Conservation (phyloP, 805 yeast genomes). For the Candida rishiriensis region DNA sequence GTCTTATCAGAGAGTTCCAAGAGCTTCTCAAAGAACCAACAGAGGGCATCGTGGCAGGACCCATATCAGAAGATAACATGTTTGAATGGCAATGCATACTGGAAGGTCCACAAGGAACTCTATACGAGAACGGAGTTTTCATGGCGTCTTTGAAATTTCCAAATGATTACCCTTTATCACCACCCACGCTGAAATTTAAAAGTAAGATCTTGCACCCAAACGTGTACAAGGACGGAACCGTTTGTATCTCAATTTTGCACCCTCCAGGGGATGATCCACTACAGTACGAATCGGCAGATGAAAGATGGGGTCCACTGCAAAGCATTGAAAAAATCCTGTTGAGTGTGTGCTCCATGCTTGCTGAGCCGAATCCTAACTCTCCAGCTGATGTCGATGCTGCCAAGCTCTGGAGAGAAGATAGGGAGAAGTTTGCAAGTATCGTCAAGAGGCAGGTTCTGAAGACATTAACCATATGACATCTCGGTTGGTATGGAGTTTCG, state of each 20-base stretch:
- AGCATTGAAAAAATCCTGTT: slow-evolving; percentile 93
- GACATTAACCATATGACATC: slow-evolving; percentile 61
- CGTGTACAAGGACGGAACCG: slow-evolving; percentile 90
- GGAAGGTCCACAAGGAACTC: slow-evolving; percentile 51
- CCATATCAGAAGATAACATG: slow-evolving; percentile 56
- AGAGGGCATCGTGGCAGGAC: slow-evolving; percentile 95
- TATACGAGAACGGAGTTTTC: slow-evolving; percentile 55
- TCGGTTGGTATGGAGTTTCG: no score
- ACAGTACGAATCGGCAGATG: slow-evolving; percentile 92
- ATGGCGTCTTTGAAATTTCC: slow-evolving; percentile 44
- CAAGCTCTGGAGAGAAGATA: slow-evolving; percentile 86
- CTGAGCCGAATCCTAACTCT: slow-evolving; percentile 94
- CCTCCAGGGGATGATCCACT: slow-evolving; percentile 97
- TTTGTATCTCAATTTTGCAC: slow-evolving; percentile 91
- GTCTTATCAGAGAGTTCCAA: slow-evolving; percentile 85
- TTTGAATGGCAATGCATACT: slow-evolving; percentile 51
- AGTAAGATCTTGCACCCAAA: slow-evolving; percentile 92
- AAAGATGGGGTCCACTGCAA: slow-evolving; percentile 97
- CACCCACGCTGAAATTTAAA: slow-evolving; percentile 59
- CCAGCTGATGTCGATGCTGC: slow-evolving; percentile 85
- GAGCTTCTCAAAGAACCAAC: slow-evolving; percentile 84
- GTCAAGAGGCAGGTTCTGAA: slow-evolving; percentile 66
- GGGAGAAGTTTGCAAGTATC: slow-evolving; percentile 57
- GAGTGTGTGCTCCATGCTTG: slow-evolving; percentile 92
- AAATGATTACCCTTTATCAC: slow-evolving; percentile 50